These are phyloP conservation scores for Elsinoe batatas DNA, from an alignment of 2,329 filamentous ascomycete species.

Conservation along the genomic window DNA sequence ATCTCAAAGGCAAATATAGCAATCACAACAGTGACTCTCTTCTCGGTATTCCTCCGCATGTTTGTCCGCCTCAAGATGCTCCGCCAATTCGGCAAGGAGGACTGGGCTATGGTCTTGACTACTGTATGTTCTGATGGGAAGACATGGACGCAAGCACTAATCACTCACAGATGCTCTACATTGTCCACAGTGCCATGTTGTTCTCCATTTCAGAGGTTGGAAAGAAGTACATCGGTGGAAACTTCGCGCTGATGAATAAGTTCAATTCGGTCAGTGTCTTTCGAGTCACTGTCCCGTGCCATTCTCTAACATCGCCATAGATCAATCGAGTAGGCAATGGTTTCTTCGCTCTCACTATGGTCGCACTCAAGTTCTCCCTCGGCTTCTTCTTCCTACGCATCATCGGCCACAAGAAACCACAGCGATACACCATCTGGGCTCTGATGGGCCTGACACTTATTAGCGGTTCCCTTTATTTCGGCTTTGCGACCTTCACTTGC, in stretches of 20 bases:
- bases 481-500: constrained; percentile 6
- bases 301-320: neutral
- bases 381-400: constrained; percentile 11
- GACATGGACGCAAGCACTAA: neutral
- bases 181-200: neutral
- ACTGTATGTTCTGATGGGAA: neutral
- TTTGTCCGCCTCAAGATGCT: constrained; percentile 9
- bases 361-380: constrained; percentile 3
- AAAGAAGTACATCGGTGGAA: neutral
- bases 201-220: neutral
- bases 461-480: neutral
- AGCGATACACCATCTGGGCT: neutral
- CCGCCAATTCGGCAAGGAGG: constrained; percentile 2
- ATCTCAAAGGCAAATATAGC: constrained; percentile 1
- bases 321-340: neutral
- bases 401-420: neutral
- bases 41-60: constrained; percentile 5
- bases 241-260: neutral
- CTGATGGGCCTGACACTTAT: neutral
- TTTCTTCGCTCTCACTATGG: constrained; percentile 8
- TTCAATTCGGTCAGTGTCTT: neutral
- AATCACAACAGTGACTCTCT: neutral
- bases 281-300: neutral
- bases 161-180: neutral
- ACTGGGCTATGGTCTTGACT: constrained; percentile 10